phyloP scores from a whole-genome alignment of 164 flowering plant genomes.

The Echeveria elegans region DNA sequence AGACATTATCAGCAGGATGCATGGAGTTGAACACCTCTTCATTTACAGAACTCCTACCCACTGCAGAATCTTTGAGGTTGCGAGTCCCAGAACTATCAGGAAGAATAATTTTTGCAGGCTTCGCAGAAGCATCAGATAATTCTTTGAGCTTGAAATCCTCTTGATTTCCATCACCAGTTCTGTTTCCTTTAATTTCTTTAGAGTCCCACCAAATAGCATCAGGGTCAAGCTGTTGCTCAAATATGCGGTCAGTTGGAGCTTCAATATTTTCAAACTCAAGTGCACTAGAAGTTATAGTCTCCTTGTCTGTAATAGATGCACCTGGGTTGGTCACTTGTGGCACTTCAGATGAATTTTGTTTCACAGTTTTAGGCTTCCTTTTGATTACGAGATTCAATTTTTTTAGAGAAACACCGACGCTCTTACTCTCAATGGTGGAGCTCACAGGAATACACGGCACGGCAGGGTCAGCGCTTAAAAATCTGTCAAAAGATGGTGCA shows the following conservation, averaged over 20 bases:
- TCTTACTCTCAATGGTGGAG: slow-evolving; percentile 8
- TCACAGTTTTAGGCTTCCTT: not conserved
- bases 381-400: slow-evolving; percentile 6
- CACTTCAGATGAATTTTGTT: not conserved
- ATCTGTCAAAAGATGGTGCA: slow-evolving; percentile 9
- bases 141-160: not conserved
- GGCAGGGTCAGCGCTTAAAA: not conserved
- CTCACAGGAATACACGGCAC: slow-evolving; percentile 4
- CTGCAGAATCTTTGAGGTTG: not conserved
- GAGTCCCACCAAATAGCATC: slow-evolving; percentile 7
- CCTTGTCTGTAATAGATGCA: slow-evolving; percentile 3
- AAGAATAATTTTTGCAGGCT: not conserved
- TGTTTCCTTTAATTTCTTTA: slow-evolving; percentile 4
- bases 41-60: not conserved
- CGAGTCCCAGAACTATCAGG: not conserved
- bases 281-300: not conserved
- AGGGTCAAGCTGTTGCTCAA: slow-evolving; percentile 6
- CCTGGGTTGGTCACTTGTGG: not conserved
- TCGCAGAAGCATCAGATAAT: slow-evolving; percentile 5
- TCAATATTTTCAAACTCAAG: slow-evolving; percentile 10
- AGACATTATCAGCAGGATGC: not conserved
- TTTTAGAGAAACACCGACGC: not conserved
- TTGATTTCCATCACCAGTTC: slow-evolving; percentile 3
- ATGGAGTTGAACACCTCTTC: not conserved
- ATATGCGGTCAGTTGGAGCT: slow-evolving; percentile 10